These are phyloP conservation scores for Priceomyces carsonii DNA, from an alignment of 805 yeast species.

Conservation along the genomic window DNA sequence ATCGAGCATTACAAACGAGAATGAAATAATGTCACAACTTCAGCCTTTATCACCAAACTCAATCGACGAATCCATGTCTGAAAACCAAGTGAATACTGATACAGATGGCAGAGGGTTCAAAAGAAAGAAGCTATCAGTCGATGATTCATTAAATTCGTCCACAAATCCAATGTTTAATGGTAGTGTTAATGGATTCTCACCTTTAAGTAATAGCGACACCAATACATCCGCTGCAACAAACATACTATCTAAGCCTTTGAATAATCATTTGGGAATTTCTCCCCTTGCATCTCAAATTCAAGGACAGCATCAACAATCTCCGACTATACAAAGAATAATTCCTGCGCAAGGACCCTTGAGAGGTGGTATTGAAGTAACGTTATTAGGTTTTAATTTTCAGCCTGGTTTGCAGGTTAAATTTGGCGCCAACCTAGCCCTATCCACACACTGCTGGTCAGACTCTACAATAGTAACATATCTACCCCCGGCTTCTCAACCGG, in stretches of 20 bases:
- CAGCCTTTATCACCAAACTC: constrained; percentile 63
- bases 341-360: constrained; percentile 95
- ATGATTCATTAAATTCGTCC: constrained; percentile 38
- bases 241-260: constrained; percentile 7
- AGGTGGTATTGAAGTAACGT: constrained; percentile 94
- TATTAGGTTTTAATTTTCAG: constrained; percentile 83
- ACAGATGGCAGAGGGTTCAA: constrained; percentile 42
- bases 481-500: constrained; percentile 88
- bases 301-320: constrained; percentile 32
- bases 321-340: constrained; percentile 79
- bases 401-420: constrained; percentile 83
- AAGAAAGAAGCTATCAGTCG: constrained; percentile 50
- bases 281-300: constrained; percentile 5
- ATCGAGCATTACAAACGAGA: constrained; percentile 5
- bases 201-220: constrained; percentile 47
- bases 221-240: constrained; percentile 28
- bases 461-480: constrained; percentile 89
- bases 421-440: constrained; percentile 75
- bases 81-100: constrained; percentile 45
- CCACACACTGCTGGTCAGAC: constrained; percentile 96
- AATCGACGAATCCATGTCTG: constrained; percentile 60
- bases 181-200: constrained; percentile 43
- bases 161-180: constrained; percentile 42
- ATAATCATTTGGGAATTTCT: constrained; percentile 5
- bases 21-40: constrained; percentile 7